These are phyloP conservation scores for Pseudogymnoascus verrucosus DNA, from an alignment of 2,329 filamentous ascomycete species.

Conservation along the genomic window DNA sequence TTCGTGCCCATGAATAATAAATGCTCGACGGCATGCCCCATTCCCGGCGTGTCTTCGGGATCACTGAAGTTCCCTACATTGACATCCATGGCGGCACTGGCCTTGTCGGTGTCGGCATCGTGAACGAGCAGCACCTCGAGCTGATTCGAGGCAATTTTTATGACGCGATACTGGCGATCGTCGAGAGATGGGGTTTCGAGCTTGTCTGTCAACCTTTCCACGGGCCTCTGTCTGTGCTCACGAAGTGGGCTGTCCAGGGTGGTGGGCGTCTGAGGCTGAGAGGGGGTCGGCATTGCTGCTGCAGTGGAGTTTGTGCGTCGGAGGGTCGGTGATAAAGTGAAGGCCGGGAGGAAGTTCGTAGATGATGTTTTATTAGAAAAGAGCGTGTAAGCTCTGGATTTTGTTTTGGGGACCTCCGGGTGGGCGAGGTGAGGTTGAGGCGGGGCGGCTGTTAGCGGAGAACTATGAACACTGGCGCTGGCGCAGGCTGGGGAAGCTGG, in stretches of 20 bases:
- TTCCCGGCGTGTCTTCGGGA: slow-evolving; percentile 80
- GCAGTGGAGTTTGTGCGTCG: background rate
- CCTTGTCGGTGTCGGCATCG: slow-evolving; percentile 92
- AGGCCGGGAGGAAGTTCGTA: slow-evolving; percentile 4
- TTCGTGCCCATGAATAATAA: slow-evolving; percentile 97
- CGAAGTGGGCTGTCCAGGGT: slow-evolving; percentile 22
- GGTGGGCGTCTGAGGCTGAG: slow-evolving; percentile 25
- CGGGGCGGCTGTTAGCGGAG: slow-evolving; percentile 5
- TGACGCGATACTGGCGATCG: slow-evolving; percentile 79
- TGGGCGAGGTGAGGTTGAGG: background rate
- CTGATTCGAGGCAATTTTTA: slow-evolving; percentile 73
- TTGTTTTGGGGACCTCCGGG: background rate
- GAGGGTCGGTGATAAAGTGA: background rate
- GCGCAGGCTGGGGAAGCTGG: background rate
- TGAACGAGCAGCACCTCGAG: slow-evolving; percentile 89
- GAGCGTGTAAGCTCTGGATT: slow-evolving; percentile 1
- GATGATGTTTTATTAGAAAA: slow-evolving; percentile 5
- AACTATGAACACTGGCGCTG: slow-evolving; percentile 3
- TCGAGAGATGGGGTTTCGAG: slow-evolving; percentile 81
- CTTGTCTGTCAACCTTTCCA: slow-evolving; percentile 50
- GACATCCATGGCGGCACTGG: slow-evolving; percentile 89
- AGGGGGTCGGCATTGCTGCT: slow-evolving; percentile 24
- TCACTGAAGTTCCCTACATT: slow-evolving; percentile 96
- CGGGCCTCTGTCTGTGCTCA: slow-evolving; percentile 25
- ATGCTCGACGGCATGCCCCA: slow-evolving; percentile 88